Conservation (phyloP, 208 protist genomes). For the Trypanosomatidae sp. region DNA sequence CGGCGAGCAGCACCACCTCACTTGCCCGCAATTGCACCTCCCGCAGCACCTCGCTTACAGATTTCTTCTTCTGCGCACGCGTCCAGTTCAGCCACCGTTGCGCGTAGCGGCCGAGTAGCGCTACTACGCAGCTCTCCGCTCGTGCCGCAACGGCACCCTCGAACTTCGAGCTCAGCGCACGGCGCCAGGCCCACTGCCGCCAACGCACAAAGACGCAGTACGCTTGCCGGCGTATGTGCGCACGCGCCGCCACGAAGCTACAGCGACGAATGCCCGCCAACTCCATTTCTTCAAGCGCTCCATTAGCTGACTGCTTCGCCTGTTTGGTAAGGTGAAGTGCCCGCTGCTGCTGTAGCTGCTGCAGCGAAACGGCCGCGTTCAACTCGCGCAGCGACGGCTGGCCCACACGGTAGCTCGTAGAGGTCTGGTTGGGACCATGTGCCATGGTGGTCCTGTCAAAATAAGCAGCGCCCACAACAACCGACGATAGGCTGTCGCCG, state of each 20-base stretch:
- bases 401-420: slow-evolving; percentile 37
- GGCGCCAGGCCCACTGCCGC: slow-evolving; percentile 29
- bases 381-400: slow-evolving; percentile 49
- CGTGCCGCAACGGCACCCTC: neutral
- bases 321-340: slow-evolving; percentile 4
- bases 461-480: slow-evolving; percentile 19
- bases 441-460: slow-evolving; percentile 33
- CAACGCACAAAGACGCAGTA: slow-evolving; percentile 10
- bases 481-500: neutral
- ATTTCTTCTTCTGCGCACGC: neutral
- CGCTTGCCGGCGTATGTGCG: slow-evolving; percentile 3
- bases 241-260: slow-evolving; percentile 16
- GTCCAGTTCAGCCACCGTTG: slow-evolving; percentile 9
- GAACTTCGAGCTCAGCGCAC: neutral
- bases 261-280: slow-evolving; percentile 12
- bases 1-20: slow-evolving; percentile 4
- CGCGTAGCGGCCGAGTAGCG: slow-evolving; percentile 12
- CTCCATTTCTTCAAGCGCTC: slow-evolving; percentile 29
- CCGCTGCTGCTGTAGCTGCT: slow-evolving; percentile 25
- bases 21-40: slow-evolving; percentile 16
- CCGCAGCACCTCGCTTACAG: slow-evolving; percentile 7
- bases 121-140: neutral
- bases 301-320: neutral
- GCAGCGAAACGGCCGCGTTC: slow-evolving; percentile 26
- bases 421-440: slow-evolving; percentile 33